phyloP scores from a whole-genome alignment of 148 eudicot species.

The Nepenthes mirabilis region DNA sequence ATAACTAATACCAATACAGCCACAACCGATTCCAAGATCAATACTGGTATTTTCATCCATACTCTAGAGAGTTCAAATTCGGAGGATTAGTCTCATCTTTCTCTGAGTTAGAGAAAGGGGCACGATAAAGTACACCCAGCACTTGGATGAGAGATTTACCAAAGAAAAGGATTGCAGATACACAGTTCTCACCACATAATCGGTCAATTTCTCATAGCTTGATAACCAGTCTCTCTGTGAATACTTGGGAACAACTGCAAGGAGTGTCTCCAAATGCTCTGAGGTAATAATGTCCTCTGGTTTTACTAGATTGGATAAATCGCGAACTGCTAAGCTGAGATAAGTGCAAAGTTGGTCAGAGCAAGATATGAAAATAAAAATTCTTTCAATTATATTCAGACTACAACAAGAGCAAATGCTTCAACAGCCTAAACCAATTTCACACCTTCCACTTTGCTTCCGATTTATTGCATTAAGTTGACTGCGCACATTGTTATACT shows the following conservation, averaged over 20 bases:
- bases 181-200: conserved; percentile 62
- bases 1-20: too few species aligned
- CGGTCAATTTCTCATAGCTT: conserved; percentile 82
- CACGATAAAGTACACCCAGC: neutral
- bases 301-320: conserved; percentile 87
- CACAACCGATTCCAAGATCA: too few species aligned
- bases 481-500: conserved; percentile 88
- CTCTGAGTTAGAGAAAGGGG: too few species aligned
- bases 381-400: too few species aligned
- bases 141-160: neutral
- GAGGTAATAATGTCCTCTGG: conserved; percentile 65
- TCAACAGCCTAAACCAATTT: conserved; percentile 2
- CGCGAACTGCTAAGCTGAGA: conserved; percentile 92
- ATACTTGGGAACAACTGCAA: conserved; percentile 85
- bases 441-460: conserved; percentile 93
- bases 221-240: conserved; percentile 97
- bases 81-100: too few species aligned
- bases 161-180: neutral
- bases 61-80: too few species aligned
- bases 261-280: conserved; percentile 84
- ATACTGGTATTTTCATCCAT: too few species aligned
- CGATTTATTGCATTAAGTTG: conserved; percentile 95
- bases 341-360: neutral
- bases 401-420: neutral
- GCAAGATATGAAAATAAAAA: neutral